Percentiles rank a stretch among this genome's conserved stretches.
Conservation (phyloP, 371 early-diverging fungal species). For the Haplosporangium sp. region DNA sequence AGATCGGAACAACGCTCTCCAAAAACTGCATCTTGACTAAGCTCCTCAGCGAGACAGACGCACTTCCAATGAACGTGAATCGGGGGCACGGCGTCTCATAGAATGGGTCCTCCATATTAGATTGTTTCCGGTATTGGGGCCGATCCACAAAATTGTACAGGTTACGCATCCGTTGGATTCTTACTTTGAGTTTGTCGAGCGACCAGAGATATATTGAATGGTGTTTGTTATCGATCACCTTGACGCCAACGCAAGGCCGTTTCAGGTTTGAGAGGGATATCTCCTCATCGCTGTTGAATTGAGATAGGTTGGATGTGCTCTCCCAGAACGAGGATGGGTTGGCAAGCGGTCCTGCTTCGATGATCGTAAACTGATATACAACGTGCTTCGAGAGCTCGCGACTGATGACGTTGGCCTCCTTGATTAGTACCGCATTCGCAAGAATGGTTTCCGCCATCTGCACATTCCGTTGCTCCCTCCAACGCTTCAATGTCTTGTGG, state of each 20-base stretch:
- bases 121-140: slow-evolving; percentile 77
- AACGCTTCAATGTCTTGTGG: slow-evolving; percentile 60
- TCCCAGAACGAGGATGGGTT: slow-evolving; percentile 74
- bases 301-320: slow-evolving; percentile 61
- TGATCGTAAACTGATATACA: slow-evolving; percentile 83
- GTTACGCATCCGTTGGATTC: slow-evolving; percentile 82
- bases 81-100: slow-evolving; percentile 73
- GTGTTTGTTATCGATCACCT: slow-evolving; percentile 80
- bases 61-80: slow-evolving; percentile 75
- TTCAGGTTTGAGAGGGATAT: slow-evolving; percentile 59
- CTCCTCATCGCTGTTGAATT: slow-evolving; percentile 70
- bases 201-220: slow-evolving; percentile 83
- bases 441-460: slow-evolving; percentile 79
- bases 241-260: slow-evolving; percentile 74
- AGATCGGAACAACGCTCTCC: slow-evolving; percentile 61
- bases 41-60: slow-evolving; percentile 62
- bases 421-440: slow-evolving; percentile 77
- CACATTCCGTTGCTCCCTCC: slow-evolving; percentile 75
- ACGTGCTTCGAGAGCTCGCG: slow-evolving; percentile 82
- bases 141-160: slow-evolving; percentile 80
- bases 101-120: slow-evolving; percentile 83
- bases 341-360: slow-evolving; percentile 67
- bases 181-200: slow-evolving; percentile 70
- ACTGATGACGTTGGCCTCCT: slow-evolving; percentile 90
- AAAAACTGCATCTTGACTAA: slow-evolving; percentile 63